A percentile compares a stretch with the other conserved stretches of the same genome.
phyloP scores from a whole-genome alignment of 2,329 filamentous ascomycete genomes.

The Sarocladium strictum region DNA sequence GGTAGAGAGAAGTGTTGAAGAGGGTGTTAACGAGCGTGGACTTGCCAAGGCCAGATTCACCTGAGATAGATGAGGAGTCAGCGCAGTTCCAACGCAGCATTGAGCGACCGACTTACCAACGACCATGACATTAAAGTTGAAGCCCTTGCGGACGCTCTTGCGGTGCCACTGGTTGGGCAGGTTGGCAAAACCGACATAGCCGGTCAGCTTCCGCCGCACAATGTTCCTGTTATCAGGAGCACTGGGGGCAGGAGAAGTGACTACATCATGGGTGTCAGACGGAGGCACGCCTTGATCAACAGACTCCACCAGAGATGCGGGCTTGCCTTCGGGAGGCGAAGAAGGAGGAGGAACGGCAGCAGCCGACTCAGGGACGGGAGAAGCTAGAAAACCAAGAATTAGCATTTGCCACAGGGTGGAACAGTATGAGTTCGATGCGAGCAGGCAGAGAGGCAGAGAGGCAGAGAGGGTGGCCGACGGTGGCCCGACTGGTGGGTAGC shows the following conservation, averaged over 20 bases:
- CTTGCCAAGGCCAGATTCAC: slow-evolving; percentile 98
- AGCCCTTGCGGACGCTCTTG: slow-evolving; percentile 99
- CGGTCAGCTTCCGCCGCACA: slow-evolving; percentile 94
- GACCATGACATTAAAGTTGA: slow-evolving; percentile 99
- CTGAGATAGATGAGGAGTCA: slow-evolving; percentile 39
- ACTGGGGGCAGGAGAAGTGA: slow-evolving; percentile 33
- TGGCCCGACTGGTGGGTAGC: slow-evolving; percentile 3
- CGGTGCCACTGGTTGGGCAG: slow-evolving; percentile 99
- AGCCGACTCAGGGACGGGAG: slow-evolving; percentile 29
- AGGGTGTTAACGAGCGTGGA: slow-evolving; percentile 98
- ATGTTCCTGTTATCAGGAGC: slow-evolving; percentile 82
- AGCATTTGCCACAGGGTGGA: slow-evolving; percentile 20
- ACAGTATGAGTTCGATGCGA: background rate
- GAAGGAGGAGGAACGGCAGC: slow-evolving; percentile 36
- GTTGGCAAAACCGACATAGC: slow-evolving; percentile 98
- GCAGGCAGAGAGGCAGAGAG: slow-evolving; percentile 14
- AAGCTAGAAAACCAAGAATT: slow-evolving; percentile 34
- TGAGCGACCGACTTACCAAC: slow-evolving; percentile 71
- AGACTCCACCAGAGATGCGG: slow-evolving; percentile 21
- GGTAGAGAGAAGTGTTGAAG: slow-evolving; percentile 99
- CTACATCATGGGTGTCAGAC: slow-evolving; percentile 29
- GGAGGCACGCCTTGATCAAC: slow-evolving; percentile 23
- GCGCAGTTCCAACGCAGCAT: background rate
- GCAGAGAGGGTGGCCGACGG: background rate
- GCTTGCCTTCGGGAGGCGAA: slow-evolving; percentile 33